Evolutionary conservation across 1,284 basidiomycete genomes (phyloP), one percentile per base, ranked within the genome.

Genomic region (Moesziomyces globuligerus): DNA sequence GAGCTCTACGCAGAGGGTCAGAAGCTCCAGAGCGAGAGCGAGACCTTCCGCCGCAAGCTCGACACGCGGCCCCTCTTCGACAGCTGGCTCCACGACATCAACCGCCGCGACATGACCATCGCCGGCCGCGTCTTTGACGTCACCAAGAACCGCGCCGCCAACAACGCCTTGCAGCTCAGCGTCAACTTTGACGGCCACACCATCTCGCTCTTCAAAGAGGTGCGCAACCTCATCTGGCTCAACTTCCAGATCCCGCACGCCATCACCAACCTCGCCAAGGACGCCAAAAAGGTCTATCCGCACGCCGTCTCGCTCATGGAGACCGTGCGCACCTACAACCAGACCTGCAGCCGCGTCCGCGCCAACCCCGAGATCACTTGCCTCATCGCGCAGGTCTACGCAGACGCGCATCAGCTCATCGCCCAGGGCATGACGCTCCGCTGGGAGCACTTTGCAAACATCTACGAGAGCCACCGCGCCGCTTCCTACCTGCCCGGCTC

Each of bases 1-100:
- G 94, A 97, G 82, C 89, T 94, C 65, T 98, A 98, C 75, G 93
- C 95, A n/a, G 95, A 99, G 77, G 96, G 96, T 7, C 93, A 97
- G 83, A 94, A 94, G 79, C 90, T 99, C 0, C 92, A 96, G 78
- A 90, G 90, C 38, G 95, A 98, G 83, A 91, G 89, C 52, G 86
- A 89, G 6, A 91, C 93, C 0, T 99, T 99, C 88, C 89, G 92
- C 43, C 92, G 91, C 83, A 98, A 98, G 84, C 90, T 98, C 48
- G 94, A 98, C 80, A 95, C 94, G 0, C 87, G 89, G 28, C 91
- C 93, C 1, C 90, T 98, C 20, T 98, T 91, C 82, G 94, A 98
- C 4, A 94, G 94, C 0, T 98, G 96, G 96, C 85, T 96, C 57
- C 89, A 90, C 74, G 96, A 99, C 70, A 96, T 98, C 86, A 92